phyloP scores from a whole-genome alignment of 805 yeast genomes.

The Vanderwaltozyma verrucispora region DNA sequence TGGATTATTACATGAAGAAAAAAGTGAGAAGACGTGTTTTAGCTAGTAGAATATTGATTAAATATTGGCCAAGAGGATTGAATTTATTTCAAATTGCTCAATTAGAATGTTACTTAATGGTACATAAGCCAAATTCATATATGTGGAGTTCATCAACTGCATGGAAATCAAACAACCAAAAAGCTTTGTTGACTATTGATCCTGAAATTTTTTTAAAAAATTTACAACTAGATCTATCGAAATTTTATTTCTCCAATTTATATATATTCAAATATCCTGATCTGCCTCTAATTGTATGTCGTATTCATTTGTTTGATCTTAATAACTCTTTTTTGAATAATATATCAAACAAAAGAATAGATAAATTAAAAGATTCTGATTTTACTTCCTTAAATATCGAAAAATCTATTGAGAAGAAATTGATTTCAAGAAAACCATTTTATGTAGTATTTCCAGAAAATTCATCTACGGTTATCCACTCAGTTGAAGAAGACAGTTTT shows the following conservation, averaged over 20 bases:
- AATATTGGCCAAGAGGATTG: constrained; percentile 21
- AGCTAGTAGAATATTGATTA: constrained; percentile 8
- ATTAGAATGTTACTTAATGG: constrained; percentile 53
- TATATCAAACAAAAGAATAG: background rate
- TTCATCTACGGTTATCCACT: constrained; percentile 56
- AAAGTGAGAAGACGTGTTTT: constrained; percentile 9
- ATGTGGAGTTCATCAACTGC: constrained; percentile 30
- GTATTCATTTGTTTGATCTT: constrained; percentile 61
- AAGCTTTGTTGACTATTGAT: constrained; percentile 28
- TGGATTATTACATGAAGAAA: constrained; percentile 7
- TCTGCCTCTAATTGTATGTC: constrained; percentile 46
- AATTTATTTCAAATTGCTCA: constrained; percentile 50
- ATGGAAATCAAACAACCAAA: constrained; percentile 16
- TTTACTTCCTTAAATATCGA: background rate
- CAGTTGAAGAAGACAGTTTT: constrained; percentile 36
- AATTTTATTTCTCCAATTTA: constrained; percentile 50
- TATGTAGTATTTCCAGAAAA: constrained; percentile 59
- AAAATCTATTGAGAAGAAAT: constrained; percentile 25
- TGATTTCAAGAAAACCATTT: constrained; percentile 48
- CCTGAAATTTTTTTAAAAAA: constrained; percentile 42
- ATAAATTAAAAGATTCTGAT: background rate
- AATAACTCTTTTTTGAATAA: constrained; percentile 11
- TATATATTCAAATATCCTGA: constrained; percentile 57
- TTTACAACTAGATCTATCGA: constrained; percentile 38
- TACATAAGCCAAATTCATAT: constrained; percentile 41